Percentiles rank a stretch among this genome's conserved stretches.
Conservation (phyloP, 805 yeast genomes). For the Cyberlindnera galapagoensis region DNA sequence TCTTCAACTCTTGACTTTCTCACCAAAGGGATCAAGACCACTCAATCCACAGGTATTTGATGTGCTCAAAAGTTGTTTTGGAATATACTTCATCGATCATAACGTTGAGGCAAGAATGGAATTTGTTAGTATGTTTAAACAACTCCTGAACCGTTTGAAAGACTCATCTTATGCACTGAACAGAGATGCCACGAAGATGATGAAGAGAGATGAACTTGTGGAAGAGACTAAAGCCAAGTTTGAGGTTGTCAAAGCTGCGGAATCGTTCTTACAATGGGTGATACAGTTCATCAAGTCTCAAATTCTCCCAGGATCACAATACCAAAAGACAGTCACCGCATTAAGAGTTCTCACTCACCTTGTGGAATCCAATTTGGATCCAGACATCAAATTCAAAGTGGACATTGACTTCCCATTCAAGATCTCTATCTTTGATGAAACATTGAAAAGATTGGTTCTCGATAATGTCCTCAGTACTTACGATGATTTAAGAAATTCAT, state of each 20-base stretch:
- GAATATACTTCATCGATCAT: constrained; percentile 52
- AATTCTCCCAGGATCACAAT: constrained; percentile 51
- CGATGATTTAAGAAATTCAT: constrained; percentile 62
- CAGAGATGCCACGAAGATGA: constrained; percentile 42
- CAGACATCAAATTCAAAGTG: constrained; percentile 33
- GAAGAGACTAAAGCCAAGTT: constrained; percentile 30
- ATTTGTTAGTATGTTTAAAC: constrained; percentile 53
- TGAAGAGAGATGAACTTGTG: constrained; percentile 29
- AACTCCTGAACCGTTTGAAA: constrained; percentile 56
- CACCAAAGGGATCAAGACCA: constrained; percentile 55
- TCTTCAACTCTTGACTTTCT: constrained; percentile 52
- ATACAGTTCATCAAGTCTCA: constrained; percentile 30
- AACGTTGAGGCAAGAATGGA: constrained; percentile 65
- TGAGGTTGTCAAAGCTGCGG: constrained; percentile 26
- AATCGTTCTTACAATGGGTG: constrained; percentile 37
- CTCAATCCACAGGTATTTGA: constrained; percentile 41
- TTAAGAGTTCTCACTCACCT: constrained; percentile 40
- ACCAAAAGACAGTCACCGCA: constrained; percentile 45
- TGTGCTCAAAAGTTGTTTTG: constrained; percentile 37
- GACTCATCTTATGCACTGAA: constrained; percentile 58
- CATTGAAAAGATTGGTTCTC: constrained; percentile 42
- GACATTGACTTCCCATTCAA: constrained; percentile 44
- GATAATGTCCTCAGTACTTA: constrained; percentile 65
- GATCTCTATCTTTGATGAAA: constrained; percentile 34
- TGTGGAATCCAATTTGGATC: constrained; percentile 52